Base-by-base conservation (phyloP, 1,284 basidiomycete species). In the Fomitopsis pinicola region DNA sequence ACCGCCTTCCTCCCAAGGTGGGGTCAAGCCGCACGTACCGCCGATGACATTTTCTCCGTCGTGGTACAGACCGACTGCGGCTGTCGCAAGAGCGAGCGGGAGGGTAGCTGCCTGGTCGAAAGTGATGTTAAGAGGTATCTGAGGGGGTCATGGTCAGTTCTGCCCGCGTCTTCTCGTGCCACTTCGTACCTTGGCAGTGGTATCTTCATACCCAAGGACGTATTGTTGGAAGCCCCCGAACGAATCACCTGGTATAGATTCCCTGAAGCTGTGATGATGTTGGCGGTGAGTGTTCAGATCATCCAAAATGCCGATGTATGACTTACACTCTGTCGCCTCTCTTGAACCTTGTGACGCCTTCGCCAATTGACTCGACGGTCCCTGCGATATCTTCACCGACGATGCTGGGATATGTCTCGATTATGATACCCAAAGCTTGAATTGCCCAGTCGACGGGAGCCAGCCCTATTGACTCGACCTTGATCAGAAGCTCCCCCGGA, bases 401-500 rank as follows among this genome's bases (percentile, higher is more conserved):
- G n/a, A 63, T 62, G 42, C 17, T 56, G 10, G 64, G 78, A 56
- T 65, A 73, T 4, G 61, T 64, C 1, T 68, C 59, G 10, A 69
- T 19, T 42, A 69, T 40, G 26, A 65, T 6, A 9, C 64, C 66
- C 38, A 64, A 67, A 42, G 66, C 70, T 42, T 74, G 75, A 17
- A 77, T 40, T 63, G 80, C 80, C 68, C 75, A 82, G 67, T 82
- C 82, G 17, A 79, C 64, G 5, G 81, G 81, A 64, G 83, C 83
- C 8, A 84, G 71, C 3, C 73, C 77, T 9, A 72, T 63, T 0
- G 79, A 65, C 8, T 76, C 63, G 42, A 82, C 70, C 62, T 78
- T 79, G 59, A 83, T 69, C n/a, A 80, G 70, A 14, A 82, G 60
- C 61, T 80, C 72, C 1, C 76, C 77, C 0, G 72, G 65, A 10